Evolutionary conservation across 2,329 filamentous ascomycete species (phyloP).

Genomic region (Fusarium sulawesiense): DNA sequence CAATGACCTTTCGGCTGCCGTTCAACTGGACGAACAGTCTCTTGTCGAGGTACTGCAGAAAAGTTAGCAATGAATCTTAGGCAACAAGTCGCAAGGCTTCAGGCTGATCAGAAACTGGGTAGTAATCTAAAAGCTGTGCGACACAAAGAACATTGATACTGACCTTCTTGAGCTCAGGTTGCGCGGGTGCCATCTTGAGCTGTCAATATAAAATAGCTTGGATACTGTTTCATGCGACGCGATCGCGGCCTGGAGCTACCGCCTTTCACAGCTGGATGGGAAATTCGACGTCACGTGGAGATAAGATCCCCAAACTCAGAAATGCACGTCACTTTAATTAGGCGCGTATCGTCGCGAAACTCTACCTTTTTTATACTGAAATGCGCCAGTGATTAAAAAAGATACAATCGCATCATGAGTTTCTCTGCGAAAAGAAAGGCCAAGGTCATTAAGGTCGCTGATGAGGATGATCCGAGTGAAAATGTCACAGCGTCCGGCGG

Average conservation of each 20-base stretch:
- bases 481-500: conserved; percentile 39
- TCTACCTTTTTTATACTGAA: neutral
- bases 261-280: conserved; percentile 36
- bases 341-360: conserved; percentile 24
- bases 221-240: conserved; percentile 46
- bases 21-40: conserved; percentile 97
- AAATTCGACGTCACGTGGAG: conserved; percentile 58
- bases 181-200: conserved; percentile 92
- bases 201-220: conserved; percentile 42
- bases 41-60: conserved; percentile 94
- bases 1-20: conserved; percentile 96
- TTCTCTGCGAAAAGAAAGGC: conserved; percentile 74
- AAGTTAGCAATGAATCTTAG: conserved; percentile 41
- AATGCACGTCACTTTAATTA: conserved; percentile 39
- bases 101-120: neutral
- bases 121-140: neutral
- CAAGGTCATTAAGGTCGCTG: conserved; percentile 78
- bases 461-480: conserved; percentile 66
- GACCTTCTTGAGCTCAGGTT: conserved; percentile 99
- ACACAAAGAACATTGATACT: neutral
- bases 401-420: conserved; percentile 57
- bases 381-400: conserved; percentile 19
- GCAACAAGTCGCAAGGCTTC: conserved; percentile 2
- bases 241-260: conserved; percentile 44
- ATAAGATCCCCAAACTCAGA: conserved; percentile 56